Evolutionary conservation across 2,329 filamentous ascomycete species (phyloP), one percentile per base, ranked within the genome.

Genomic region (Lasiodiplodia hormozganensis): DNA sequence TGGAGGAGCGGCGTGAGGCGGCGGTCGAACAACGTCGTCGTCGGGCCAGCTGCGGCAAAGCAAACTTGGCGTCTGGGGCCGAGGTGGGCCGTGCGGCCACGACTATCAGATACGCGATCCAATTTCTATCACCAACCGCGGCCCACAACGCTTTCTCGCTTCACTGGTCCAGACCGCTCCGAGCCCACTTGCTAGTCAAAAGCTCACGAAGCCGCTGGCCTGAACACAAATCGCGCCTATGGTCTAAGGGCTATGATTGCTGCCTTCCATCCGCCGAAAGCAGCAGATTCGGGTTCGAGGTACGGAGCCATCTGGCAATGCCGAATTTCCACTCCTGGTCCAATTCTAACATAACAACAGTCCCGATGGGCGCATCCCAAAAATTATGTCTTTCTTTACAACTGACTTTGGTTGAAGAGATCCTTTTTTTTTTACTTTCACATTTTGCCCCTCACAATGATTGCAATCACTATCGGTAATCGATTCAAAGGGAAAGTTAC

Each of bases 41-140:
- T 36, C 60, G 60, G 60, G 23, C 28, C 47, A 64, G 60, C 60
- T 64, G 60, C 60, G 60, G 60, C 60, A 64, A 64, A 64, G 60
- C 60, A 64, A 38, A 64, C 60, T 64, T 64, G 25, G 60, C 60
- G 43, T 47, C 57, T 49, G 57, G 43, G 43, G 60, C 47, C 60
- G 60, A 64, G 60, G 43, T 47, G 38, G 38, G 47, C 16, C 28
- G 60, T 64, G 60, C 60, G 58, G 40, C 58, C 28, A 49, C 40
- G 25, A 31, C 58, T 62, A 51, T 52, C 28, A 38, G 47, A 52
- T 21, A 52, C 12, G 47, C 60, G 57, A 62, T 62, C 31, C 31
- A 34, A 34, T 34, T 34, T 34, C 60, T 38, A 52, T 52, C 47
- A 52, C 47, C 60, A 38, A 52, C 23, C 23, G 49, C 40, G 58